Percentiles rank a stretch among this genome's conserved stretches.
Conservation (phyloP, 371 early-diverging fungal genomes). For the Chytridiales sp. region DNA sequence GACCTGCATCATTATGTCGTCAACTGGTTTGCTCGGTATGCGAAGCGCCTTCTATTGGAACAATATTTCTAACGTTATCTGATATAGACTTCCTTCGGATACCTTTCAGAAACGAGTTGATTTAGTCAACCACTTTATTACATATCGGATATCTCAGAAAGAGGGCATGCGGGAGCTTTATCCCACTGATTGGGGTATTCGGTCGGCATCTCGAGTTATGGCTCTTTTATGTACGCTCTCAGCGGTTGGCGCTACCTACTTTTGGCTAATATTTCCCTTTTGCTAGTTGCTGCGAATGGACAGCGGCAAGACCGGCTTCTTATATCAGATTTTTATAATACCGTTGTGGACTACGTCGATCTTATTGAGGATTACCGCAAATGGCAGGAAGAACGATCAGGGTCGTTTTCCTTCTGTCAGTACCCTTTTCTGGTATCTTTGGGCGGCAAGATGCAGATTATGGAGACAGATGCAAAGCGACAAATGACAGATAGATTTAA, state of each 20-base stretch:
- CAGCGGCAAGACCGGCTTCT: conserved; percentile 56
- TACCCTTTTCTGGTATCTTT: conserved; percentile 50
- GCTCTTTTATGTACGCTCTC: conserved; percentile 67
- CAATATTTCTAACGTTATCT: conserved; percentile 5
- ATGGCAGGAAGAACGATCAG: conserved; percentile 76
- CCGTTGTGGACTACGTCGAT: conserved; percentile 74
- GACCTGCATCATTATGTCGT: conserved; percentile 76
- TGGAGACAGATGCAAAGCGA: conserved; percentile 45
- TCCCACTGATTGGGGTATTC: conserved; percentile 80
- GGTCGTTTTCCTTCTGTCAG: conserved; percentile 57
- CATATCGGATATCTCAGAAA: conserved; percentile 47
- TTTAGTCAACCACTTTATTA: conserved; percentile 74
- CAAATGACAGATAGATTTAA: conserved; percentile 46
- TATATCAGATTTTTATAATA: conserved; percentile 80
- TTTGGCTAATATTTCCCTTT: conserved; percentile 18
- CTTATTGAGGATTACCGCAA: conserved; percentile 76
- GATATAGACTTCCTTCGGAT: conserved; percentile 55
- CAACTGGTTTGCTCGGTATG: conserved; percentile 72
- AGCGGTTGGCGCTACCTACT: background rate
- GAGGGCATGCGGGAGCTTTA: conserved; percentile 57
- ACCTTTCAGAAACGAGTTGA: conserved; percentile 72
- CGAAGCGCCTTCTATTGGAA: background rate
- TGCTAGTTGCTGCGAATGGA: conserved; percentile 67
- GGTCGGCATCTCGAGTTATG: conserved; percentile 87
- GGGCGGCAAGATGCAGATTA: conserved; percentile 51